Conservation (phyloP, 2,329 filamentous ascomycete genomes). For the Cercospora sesami region DNA sequence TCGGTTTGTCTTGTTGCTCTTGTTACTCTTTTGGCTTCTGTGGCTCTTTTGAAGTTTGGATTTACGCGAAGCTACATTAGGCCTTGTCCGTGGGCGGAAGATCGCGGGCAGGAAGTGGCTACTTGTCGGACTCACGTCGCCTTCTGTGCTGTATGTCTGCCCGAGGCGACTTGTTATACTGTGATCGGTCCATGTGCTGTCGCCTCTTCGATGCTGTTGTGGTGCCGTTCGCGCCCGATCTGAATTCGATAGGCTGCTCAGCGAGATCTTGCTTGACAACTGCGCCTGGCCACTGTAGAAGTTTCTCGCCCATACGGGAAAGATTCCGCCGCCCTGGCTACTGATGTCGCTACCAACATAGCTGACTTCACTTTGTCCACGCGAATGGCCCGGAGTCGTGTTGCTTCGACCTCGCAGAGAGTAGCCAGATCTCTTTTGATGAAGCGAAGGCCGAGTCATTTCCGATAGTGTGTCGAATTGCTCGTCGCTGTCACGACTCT, state of each 20-base stretch:
- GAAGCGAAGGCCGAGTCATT: constrained; percentile 35
- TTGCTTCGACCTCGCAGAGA: constrained; percentile 36
- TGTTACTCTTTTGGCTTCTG: constrained; percentile 19
- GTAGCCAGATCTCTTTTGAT: constrained; percentile 39
- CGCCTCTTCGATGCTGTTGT: constrained; percentile 27
- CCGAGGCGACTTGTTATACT: constrained; percentile 38
- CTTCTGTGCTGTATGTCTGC: constrained; percentile 32
- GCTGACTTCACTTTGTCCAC: constrained; percentile 36
- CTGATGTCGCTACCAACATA: constrained; percentile 34
- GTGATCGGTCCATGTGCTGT: constrained; percentile 36
- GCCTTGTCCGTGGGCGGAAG: constrained; percentile 38
- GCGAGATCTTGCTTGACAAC: constrained; percentile 35
- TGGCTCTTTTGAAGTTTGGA: constrained; percentile 25
- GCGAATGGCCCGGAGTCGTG: constrained; percentile 35
- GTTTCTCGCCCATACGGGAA: constrained; percentile 41
- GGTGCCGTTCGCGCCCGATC: constrained; percentile 15
- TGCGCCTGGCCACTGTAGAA: constrained; percentile 38
- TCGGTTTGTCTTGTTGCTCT: constrained; percentile 13
- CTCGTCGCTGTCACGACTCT: constrained; percentile 35
- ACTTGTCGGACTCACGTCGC: constrained; percentile 34
- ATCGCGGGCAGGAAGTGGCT: constrained; percentile 40
- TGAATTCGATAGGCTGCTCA: constrained; percentile 26
- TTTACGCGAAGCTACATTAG: constrained; percentile 24
- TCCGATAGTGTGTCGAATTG: constrained; percentile 39
- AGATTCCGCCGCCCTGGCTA: constrained; percentile 34